Evolutionary conservation across 2,329 filamentous ascomycete species (phyloP).

Genomic region (Penicillium italicum): DNA sequence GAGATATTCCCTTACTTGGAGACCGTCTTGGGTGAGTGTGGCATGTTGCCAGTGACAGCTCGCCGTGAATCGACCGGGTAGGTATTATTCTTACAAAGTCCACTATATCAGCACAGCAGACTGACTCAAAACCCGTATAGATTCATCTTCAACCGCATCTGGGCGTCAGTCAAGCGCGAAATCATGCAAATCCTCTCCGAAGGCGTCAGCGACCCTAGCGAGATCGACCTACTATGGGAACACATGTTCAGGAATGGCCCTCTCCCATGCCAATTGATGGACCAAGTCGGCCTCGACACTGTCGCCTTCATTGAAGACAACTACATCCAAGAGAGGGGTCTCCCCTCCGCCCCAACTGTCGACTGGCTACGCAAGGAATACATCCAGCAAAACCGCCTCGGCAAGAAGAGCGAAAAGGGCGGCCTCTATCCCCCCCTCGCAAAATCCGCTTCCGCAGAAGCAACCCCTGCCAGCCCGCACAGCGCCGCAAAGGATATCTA

Average conservation of each 20-base stretch:
- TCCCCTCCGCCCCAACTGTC: constrained; percentile 38
- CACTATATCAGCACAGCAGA: background rate
- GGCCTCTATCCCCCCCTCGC: constrained; percentile 38
- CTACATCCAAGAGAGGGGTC: constrained; percentile 49
- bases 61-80: constrained; percentile 48
- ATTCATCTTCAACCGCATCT: constrained; percentile 55
- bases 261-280: constrained; percentile 43
- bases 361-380: constrained; percentile 48
- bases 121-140: constrained; percentile 2
- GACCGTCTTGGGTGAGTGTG: constrained; percentile 39
- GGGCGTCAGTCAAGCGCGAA: constrained; percentile 56
- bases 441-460: constrained; percentile 1
- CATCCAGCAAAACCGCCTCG: constrained; percentile 47
- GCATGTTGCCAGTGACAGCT: constrained; percentile 44
- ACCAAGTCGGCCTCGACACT: constrained; percentile 52
- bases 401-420: constrained; percentile 35
- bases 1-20: constrained; percentile 46
- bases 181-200: constrained; percentile 49
- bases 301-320: constrained; percentile 53
- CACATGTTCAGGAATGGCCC: constrained; percentile 37
- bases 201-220: constrained; percentile 46
- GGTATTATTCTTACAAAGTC: background rate
- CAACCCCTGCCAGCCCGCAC: constrained; percentile 5
- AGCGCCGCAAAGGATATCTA: constrained; percentile 16
- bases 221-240: constrained; percentile 46